Evolutionary conservation across 2,329 filamentous ascomycete species (phyloP).

Genomic region (Graphiopsis chlorocephala): DNA sequence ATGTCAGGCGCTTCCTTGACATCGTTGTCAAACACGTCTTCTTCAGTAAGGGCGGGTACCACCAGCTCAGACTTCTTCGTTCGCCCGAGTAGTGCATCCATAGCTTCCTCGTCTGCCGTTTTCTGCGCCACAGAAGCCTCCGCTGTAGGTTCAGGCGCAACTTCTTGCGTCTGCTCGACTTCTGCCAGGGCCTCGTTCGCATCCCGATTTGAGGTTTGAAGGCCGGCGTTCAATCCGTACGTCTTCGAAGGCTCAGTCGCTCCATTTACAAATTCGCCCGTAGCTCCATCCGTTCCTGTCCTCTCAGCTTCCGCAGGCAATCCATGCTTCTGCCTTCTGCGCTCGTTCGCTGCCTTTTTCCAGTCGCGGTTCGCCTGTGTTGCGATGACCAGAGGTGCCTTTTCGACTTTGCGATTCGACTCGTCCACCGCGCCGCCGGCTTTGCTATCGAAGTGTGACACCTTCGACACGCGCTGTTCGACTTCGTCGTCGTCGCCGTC

Average conservation of each 20-base stretch:
- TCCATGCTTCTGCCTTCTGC: constrained; percentile 54
- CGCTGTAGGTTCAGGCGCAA: constrained; percentile 8
- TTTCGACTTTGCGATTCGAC: constrained; percentile 33
- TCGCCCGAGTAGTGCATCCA: constrained; percentile 45
- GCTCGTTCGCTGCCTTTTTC: constrained; percentile 51
- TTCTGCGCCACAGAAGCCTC: constrained; percentile 27
- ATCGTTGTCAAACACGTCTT: constrained; percentile 49
- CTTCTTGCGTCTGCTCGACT: constrained; percentile 20
- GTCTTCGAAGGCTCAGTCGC: constrained; percentile 18
- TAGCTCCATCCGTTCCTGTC: not conserved
- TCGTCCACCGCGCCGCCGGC: constrained; percentile 50
- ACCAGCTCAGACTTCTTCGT: constrained; percentile 36
- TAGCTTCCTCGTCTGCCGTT: constrained; percentile 57
- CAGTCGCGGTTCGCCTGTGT: constrained; percentile 61
- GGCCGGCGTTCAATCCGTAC: constrained; percentile 53
- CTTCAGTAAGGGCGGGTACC: constrained; percentile 39
- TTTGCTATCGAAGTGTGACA: constrained; percentile 54
- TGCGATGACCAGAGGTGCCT: constrained; percentile 56
- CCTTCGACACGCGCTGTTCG: constrained; percentile 41
- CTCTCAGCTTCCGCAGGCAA: constrained; percentile 41
- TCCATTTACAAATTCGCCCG: not conserved
- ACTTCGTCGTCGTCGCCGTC: constrained; percentile 52
- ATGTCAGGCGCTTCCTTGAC: constrained; percentile 69
- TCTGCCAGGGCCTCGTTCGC: constrained; percentile 34
- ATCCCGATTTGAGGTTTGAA: not conserved